These are phyloP conservation scores for Russula compacta DNA, from an alignment of 768 basidiomycete genomes.

Conservation along the genomic window DNA sequence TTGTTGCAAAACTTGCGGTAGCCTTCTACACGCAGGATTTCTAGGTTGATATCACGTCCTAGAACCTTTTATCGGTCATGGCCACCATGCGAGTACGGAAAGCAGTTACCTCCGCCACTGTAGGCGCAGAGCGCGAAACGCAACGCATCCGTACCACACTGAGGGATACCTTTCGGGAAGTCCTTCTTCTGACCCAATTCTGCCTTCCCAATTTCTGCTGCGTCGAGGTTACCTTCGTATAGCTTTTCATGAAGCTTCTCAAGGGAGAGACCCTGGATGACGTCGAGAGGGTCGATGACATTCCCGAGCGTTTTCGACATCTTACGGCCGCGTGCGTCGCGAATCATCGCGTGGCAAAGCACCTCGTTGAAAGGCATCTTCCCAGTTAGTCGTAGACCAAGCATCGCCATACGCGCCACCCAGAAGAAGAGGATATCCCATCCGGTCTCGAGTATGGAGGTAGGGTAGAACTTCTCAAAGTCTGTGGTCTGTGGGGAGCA, in stretches of 20 bases:
- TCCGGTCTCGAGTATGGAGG: constrained; percentile 86
- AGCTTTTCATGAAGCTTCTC: constrained; percentile 80
- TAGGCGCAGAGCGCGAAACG: constrained; percentile 94
- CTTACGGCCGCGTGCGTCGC: constrained; percentile 96
- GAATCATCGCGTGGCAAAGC: constrained; percentile 96
- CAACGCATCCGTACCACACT: constrained; percentile 95
- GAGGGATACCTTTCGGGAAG: constrained; percentile 97
- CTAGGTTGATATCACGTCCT: constrained; percentile 97
- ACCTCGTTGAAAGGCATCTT: constrained; percentile 93
- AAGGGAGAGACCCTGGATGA: constrained; percentile 77
- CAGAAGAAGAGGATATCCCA: constrained; percentile 99
- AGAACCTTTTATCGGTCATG: not conserved
- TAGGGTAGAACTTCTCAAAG: constrained; percentile 74
- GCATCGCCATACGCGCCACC: constrained; percentile 97
- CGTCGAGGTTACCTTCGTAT: constrained; percentile 85
- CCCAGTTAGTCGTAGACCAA: constrained; percentile 82
- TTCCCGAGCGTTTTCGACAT: constrained; percentile 99
- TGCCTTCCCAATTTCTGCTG: constrained; percentile 86
- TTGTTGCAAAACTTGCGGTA: constrained; percentile 99
- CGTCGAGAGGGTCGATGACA: constrained; percentile 93
- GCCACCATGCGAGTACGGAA: not conserved
- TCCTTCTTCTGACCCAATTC: constrained; percentile 96
- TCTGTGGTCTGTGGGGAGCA: constrained; percentile 54
- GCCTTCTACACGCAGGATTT: constrained; percentile 92
- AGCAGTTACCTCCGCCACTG: constrained; percentile 65